Evolutionary conservation across 2,329 filamentous ascomycete genomes (phyloP).

Genomic region (Scedosporium apiospermum): DNA sequence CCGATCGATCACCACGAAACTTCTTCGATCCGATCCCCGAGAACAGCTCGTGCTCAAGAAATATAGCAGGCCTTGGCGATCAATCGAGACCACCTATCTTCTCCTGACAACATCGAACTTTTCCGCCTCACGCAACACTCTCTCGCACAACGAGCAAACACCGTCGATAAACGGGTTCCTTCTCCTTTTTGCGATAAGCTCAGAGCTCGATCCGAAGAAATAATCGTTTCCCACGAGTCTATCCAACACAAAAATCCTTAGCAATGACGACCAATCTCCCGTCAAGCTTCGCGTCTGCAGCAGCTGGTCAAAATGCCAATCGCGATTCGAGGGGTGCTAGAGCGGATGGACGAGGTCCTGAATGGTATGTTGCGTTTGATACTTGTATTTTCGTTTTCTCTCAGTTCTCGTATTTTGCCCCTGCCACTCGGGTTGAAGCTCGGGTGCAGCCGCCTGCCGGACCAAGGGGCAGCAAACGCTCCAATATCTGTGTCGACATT

Average conservation of each 20-base stretch:
- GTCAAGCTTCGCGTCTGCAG: slow-evolving; percentile 77
- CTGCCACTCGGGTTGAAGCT: not conserved
- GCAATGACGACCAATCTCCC: slow-evolving; percentile 64
- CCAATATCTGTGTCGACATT: not conserved
- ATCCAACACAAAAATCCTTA: slow-evolving; percentile 1
- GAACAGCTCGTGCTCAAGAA: not conserved
- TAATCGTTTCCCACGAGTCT: not conserved
- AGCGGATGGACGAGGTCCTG: slow-evolving; percentile 51
- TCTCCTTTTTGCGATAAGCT: not conserved
- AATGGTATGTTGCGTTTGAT: slow-evolving; percentile 52
- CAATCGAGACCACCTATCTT: not conserved
- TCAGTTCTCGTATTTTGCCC: not conserved
- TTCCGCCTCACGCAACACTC: not conserved
- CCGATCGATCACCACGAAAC: not conserved
- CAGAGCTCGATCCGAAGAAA: not conserved
- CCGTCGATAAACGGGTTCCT: not conserved
- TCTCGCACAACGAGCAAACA: not conserved
- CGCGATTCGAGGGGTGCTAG: slow-evolving; percentile 51
- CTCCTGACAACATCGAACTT: not conserved
- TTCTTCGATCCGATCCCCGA: not conserved
- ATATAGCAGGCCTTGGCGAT: not conserved
- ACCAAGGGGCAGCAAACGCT: not conserved
- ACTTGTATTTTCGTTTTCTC: not conserved
- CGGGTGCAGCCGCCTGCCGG: not conserved
- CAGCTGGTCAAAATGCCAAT: slow-evolving; percentile 62